Conservation (phyloP, 441 rosid genomes). For the Populus tomentosa region DNA sequence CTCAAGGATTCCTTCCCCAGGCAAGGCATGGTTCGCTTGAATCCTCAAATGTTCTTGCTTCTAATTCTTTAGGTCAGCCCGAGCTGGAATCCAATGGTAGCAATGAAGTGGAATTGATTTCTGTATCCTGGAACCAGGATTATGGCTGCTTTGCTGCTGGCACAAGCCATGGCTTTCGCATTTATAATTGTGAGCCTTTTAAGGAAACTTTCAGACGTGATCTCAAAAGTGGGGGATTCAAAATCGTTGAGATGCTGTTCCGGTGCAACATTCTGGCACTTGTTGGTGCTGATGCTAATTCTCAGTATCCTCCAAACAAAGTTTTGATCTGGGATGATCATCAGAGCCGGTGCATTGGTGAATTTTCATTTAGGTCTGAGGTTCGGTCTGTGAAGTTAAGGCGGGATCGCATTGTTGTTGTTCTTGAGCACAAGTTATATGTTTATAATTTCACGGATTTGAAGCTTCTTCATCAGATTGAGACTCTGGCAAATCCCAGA, state of each 20-base stretch:
- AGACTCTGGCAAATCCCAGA: conserved; percentile 71
- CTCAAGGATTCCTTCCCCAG: conserved; percentile 27
- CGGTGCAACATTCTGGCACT: conserved; percentile 87
- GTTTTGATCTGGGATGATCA: conserved; percentile 87
- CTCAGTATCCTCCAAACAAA: conserved; percentile 67
- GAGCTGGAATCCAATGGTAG: conserved; percentile 31
- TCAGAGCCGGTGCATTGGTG: conserved; percentile 79
- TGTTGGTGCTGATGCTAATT: conserved; percentile 64
- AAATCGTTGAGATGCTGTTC: conserved; percentile 92
- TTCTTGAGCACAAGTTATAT: conserved; percentile 87
- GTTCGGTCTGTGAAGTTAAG: conserved; percentile 76
- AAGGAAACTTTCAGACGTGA: conserved; percentile 77
- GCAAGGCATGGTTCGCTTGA: conserved; percentile 29
- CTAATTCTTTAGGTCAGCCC: conserved; percentile 28
- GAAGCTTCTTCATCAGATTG: conserved; percentile 87
- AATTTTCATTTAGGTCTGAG: conserved; percentile 33
- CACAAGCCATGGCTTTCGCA: conserved; percentile 70
- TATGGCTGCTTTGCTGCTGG: conserved; percentile 81
- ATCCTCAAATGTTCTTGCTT: conserved; percentile 22
- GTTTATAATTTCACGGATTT: conserved; percentile 70
- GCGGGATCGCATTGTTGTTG: conserved; percentile 74
- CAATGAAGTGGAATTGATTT: conserved; percentile 55
- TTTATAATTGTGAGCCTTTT: conserved; percentile 79
- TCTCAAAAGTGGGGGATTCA: conserved; percentile 66
- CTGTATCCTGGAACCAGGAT: conserved; percentile 87